Percentiles rank a stretch among this genome's conserved stretches.
These are phyloP conservation scores for Selaginella moellendorffii DNA, from an alignment of 75 land plant genomes.

Conservation along the genomic window DNA sequence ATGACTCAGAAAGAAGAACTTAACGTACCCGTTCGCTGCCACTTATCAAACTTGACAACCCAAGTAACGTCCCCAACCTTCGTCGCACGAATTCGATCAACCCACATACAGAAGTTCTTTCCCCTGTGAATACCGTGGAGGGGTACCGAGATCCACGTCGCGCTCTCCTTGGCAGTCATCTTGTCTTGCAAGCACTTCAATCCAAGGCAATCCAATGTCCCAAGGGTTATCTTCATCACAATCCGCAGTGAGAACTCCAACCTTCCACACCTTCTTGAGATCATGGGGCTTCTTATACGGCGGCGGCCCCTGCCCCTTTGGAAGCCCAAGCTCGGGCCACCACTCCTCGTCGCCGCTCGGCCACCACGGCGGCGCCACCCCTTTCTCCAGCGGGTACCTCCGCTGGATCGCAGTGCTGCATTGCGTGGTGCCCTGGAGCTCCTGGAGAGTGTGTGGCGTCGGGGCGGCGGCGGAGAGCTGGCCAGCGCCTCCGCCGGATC, in stretches of 20 bases:
- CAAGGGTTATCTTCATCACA: conserved; percentile 53
- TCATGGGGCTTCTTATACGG: conserved; percentile 91
- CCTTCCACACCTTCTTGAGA: conserved; percentile 74
- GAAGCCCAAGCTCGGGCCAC: conserved; percentile 62
- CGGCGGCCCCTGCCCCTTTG: conserved; percentile 48
- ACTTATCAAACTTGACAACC: no score
- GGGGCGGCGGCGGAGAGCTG: conserved; percentile 17
- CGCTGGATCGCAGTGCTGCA: conserved; percentile 82
- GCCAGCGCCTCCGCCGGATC: conserved; percentile 15
- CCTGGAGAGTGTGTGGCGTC: conserved; percentile 54
- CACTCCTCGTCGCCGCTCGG: conserved; percentile 68
- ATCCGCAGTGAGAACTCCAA: conserved; percentile 71
- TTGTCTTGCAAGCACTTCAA: conserved; percentile 87
- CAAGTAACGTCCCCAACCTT: no score
- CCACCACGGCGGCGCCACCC: conserved; percentile 87
- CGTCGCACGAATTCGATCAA: no score
- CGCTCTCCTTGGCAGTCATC: conserved; percentile 82
- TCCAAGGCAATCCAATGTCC: no score
- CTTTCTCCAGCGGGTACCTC: conserved; percentile 79
- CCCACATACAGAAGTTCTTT: no score
- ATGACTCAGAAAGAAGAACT: no score
- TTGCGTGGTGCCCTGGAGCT: conserved; percentile 89
- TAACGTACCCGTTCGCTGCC: no score
- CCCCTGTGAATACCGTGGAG: no score
- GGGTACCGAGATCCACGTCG: conserved; percentile 61